These are phyloP conservation scores for Vitis hybrid DNA, from an alignment of 177 flowering plant species.

Conservation along the genomic window DNA sequence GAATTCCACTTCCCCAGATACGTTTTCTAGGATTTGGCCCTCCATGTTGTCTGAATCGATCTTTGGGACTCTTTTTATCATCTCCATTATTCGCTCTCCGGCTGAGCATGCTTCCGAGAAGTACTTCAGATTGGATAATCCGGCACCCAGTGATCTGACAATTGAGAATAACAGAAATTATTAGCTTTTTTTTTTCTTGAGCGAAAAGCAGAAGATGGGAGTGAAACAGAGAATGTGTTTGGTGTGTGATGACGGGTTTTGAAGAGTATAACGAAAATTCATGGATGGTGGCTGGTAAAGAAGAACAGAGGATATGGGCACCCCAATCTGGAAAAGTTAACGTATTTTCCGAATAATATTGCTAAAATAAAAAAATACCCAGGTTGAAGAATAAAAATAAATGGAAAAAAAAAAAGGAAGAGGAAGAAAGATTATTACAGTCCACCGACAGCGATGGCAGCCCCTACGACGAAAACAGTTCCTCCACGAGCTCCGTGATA, in stretches of 20 bases:
- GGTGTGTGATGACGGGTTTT: no score
- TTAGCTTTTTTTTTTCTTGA: no score
- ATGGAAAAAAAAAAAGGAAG: not conserved
- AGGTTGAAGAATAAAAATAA: not conserved
- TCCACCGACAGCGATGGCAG: constrained; percentile 70
- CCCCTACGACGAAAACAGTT: constrained; percentile 76
- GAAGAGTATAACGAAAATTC: no score
- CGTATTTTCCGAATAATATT: no score
- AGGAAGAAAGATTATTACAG: constrained; percentile 36
- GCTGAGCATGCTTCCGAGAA: constrained; percentile 78
- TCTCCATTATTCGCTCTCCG: constrained; percentile 63
- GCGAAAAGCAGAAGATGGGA: no score
- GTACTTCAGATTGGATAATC: constrained; percentile 72
- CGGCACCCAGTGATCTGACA: constrained; percentile 53
- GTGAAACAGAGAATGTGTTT: no score
- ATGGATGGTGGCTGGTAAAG: no score
- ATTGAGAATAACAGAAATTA: not conserved
- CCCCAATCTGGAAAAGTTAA: no score
- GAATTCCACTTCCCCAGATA: constrained; percentile 71
- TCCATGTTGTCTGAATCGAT: constrained; percentile 73
- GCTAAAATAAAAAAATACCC: no score
- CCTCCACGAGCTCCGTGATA: constrained; percentile 71
- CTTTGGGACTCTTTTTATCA: constrained; percentile 66
- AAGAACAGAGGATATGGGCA: no score
- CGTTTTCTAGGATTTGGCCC: constrained; percentile 50